These are phyloP conservation scores for Phyllachora maydis DNA, from an alignment of 2,329 filamentous ascomycete species.

Conservation along the genomic window DNA sequence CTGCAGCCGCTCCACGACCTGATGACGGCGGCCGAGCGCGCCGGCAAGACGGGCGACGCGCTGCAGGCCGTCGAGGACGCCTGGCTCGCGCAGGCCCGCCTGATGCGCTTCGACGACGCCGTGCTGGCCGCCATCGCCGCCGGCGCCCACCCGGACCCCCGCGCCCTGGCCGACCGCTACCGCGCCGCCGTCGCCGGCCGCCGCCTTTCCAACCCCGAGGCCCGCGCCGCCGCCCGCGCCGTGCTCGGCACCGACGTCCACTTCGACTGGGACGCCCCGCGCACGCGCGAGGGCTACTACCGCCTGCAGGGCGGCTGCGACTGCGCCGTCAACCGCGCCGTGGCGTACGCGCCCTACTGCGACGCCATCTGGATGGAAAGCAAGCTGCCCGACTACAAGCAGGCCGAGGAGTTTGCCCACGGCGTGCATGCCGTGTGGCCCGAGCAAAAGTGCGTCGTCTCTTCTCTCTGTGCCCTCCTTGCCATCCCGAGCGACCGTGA, in stretches of 20 bases:
- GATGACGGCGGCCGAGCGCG: conserved; percentile 67
- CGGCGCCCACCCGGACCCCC: conserved; percentile 46
- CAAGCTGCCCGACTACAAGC: conserved; percentile 78
- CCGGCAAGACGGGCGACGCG: conserved; percentile 59
- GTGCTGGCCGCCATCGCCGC: conserved; percentile 66
- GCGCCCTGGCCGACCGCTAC: conserved; percentile 46
- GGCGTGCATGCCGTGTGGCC: conserved; percentile 91
- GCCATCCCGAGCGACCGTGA: conserved; percentile 1
- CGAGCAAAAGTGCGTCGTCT: conserved; percentile 63
- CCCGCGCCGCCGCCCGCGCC: conserved; percentile 56
- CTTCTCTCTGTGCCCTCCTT: conserved; percentile 1
- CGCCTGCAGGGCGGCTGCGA: conserved; percentile 78
- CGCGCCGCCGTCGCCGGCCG: conserved; percentile 52
- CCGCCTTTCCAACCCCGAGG: conserved; percentile 49
- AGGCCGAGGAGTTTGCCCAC: conserved; percentile 82
- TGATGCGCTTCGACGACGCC: conserved; percentile 81
- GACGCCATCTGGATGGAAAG: conserved; percentile 99
- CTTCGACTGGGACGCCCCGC: conserved; percentile 90
- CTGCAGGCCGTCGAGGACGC: conserved; percentile 84
- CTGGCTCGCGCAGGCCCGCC: conserved; percentile 59
- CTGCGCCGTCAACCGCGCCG: conserved; percentile 74
- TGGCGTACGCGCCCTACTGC: conserved; percentile 82
- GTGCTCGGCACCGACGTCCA: conserved; percentile 63
- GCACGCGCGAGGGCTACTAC: conserved; percentile 91
- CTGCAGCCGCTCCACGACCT: conserved; percentile 76